Evolutionary conservation across 441 rosid species (phyloP).

Genomic region (Mallotus japonicus): DNA sequence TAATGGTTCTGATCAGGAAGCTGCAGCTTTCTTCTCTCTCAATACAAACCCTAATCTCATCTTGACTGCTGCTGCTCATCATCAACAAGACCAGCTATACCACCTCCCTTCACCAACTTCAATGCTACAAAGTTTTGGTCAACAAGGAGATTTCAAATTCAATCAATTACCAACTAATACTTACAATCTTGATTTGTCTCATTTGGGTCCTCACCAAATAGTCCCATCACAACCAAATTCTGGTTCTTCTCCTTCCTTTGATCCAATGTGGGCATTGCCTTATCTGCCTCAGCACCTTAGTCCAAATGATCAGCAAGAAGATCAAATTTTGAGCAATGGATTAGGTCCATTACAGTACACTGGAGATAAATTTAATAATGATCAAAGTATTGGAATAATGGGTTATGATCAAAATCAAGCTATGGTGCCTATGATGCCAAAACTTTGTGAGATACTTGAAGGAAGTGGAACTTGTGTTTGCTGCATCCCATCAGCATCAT

Average conservation of each 20-base stretch:
- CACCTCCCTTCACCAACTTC: conserved; percentile 37
- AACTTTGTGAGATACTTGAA: conserved; percentile 56
- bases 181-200: conserved; percentile 30
- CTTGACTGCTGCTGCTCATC: conserved; percentile 17
- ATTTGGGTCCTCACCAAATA: conserved; percentile 22
- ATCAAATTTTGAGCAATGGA: conserved; percentile 25
- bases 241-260: conserved; percentile 26
- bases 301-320: conserved; percentile 37
- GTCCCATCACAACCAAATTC: conserved; percentile 18
- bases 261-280: conserved; percentile 44
- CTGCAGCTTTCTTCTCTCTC: conserved; percentile 41
- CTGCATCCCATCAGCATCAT: conserved; percentile 20
- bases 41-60: conserved; percentile 63
- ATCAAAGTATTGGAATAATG: conserved; percentile 27
- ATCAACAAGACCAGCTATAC: conserved; percentile 40
- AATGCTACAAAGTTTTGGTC: conserved; percentile 49
- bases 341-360: conserved; percentile 21
- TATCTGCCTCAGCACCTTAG: conserved; percentile 35
- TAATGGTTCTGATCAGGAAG: conserved; percentile 25
- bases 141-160: conserved; percentile 40
- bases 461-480: conserved; percentile 25
- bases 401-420: conserved; percentile 27
- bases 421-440: conserved; percentile 39
- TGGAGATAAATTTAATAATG: conserved; percentile 24
- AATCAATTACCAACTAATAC: conserved; percentile 11